Conservation (phyloP, 2,329 filamentous ascomycete genomes). For the Fonsecaea erecta region DNA sequence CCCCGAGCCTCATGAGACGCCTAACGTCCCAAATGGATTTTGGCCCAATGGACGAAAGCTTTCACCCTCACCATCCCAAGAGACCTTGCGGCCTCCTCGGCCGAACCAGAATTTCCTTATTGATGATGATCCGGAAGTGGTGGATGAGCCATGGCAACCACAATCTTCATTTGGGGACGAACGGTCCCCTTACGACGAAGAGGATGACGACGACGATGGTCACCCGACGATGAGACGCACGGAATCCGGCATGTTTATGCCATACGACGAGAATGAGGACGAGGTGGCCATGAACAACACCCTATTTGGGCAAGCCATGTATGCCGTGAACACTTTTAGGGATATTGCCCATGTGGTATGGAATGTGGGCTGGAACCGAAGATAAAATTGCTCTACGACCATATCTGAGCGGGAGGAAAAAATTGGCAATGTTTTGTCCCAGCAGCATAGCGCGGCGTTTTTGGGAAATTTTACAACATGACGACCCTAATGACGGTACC, state of each 20-base stretch:
- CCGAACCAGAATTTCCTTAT: slow-evolving; percentile 69
- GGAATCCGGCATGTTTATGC: slow-evolving; percentile 89
- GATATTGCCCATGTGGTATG: slow-evolving; percentile 70
- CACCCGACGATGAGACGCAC: slow-evolving; percentile 72
- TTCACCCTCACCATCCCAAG: slow-evolving; percentile 79
- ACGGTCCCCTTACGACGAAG: slow-evolving; percentile 34
- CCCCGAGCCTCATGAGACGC: slow-evolving; percentile 60
- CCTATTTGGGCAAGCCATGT: slow-evolving; percentile 77
- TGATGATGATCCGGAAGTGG: slow-evolving; percentile 62
- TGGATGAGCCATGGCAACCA: slow-evolving; percentile 53
- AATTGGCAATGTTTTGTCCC: slow-evolving; percentile 8
- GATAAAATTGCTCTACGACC: slow-evolving; percentile 14
- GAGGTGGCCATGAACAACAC: slow-evolving; percentile 60
- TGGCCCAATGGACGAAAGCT: slow-evolving; percentile 51
- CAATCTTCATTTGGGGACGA: slow-evolving; percentile 32
- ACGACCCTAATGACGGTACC: slow-evolving; percentile 11
- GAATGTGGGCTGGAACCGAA: slow-evolving; percentile 64
- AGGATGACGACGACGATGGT: slow-evolving; percentile 61
- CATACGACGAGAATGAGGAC: slow-evolving; percentile 72
- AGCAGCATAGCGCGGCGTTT: slow-evolving; percentile 30
- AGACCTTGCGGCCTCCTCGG: slow-evolving; percentile 75
- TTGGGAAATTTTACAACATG: slow-evolving; percentile 10
- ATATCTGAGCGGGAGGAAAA: slow-evolving; percentile 4
- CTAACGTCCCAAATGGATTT: slow-evolving; percentile 42
- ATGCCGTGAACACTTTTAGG: slow-evolving; percentile 71